Conservation (phyloP, 352 stramenopile genomes). For the Phytophthora sp. region DNA sequence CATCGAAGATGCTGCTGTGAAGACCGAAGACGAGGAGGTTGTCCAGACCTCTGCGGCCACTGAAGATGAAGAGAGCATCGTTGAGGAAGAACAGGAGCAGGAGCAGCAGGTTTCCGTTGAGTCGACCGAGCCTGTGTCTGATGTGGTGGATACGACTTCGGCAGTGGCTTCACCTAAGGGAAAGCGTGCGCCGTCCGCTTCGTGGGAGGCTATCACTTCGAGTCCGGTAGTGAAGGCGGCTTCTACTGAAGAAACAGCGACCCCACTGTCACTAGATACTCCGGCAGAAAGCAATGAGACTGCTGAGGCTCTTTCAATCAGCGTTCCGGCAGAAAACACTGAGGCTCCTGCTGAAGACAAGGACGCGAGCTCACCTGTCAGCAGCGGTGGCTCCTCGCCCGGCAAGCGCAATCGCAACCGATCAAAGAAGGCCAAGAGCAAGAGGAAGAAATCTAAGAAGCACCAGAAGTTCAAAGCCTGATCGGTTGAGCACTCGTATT, state of each 20-base stretch:
- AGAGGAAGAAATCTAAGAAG: conserved; percentile 67
- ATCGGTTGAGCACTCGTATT: conserved; percentile 5
- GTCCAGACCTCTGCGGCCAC: conserved; percentile 16
- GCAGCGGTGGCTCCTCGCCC: conserved; percentile 19
- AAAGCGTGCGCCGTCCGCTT: background rate
- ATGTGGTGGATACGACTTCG: background rate
- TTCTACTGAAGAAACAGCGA: conserved; percentile 10
- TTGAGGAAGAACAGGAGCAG: conserved; percentile 27
- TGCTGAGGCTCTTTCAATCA: conserved; percentile 19
- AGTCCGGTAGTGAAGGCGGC: conserved; percentile 20
- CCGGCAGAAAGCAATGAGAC: conserved; percentile 12
- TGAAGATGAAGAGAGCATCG: conserved; percentile 26
- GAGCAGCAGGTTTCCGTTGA: conserved; percentile 4
- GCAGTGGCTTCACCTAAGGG: conserved; percentile 25
- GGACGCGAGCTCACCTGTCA: conserved; percentile 26
- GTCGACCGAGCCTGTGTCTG: background rate
- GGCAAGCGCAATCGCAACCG: conserved; percentile 32
- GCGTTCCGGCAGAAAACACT: conserved; percentile 27
- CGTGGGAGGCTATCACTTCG: conserved; percentile 28
- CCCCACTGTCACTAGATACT: conserved; percentile 22
- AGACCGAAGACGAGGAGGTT: conserved; percentile 17
- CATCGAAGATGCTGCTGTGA: conserved; percentile 27
- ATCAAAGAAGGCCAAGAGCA: conserved; percentile 66
- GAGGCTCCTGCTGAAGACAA: conserved; percentile 25
- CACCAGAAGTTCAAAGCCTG: conserved; percentile 37